Conservation (phyloP, 108 stramenopile species). For the Discostella pseudostelligera region DNA sequence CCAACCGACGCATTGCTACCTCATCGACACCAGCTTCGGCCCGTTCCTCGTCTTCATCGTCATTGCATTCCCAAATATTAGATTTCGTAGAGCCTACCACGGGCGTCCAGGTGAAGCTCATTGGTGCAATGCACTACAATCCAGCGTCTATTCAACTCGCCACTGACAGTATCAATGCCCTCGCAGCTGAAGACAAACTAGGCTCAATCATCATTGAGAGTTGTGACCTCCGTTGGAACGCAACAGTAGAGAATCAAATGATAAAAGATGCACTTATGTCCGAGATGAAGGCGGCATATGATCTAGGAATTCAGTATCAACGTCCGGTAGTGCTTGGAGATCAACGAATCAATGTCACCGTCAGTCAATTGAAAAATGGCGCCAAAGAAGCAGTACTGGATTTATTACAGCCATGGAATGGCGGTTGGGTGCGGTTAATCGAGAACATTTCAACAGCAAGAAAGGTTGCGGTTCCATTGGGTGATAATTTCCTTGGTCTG, state of each 20-base stretch:
- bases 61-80: constrained; percentile 46
- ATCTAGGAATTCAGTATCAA: constrained; percentile 45
- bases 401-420: constrained; percentile 35
- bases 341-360: constrained; percentile 64
- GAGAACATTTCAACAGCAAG: constrained; percentile 33
- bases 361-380: constrained; percentile 36
- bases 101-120: constrained; percentile 48
- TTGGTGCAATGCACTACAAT: constrained; percentile 58
- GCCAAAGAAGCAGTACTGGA: constrained; percentile 50
- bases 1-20: not conserved
- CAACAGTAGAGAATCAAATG: constrained; percentile 48
- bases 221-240: constrained; percentile 69
- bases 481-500: constrained; percentile 44
- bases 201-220: constrained; percentile 63
- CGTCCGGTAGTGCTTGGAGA: constrained; percentile 67
- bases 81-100: constrained; percentile 62
- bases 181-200: constrained; percentile 37
- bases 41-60: not conserved
- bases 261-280: constrained; percentile 42
- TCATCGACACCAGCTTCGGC: not conserved
- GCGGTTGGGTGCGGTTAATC: constrained; percentile 51
- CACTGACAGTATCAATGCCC: constrained; percentile 38
- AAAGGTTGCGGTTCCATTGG: constrained; percentile 49
- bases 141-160: constrained; percentile 59
- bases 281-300: constrained; percentile 65